Evolutionary conservation across 225 moss, liverwort and hornwort genomes (phyloP), one percentile per base, ranked within the genome.

Genomic region (Lunularia cruciata): DNA sequence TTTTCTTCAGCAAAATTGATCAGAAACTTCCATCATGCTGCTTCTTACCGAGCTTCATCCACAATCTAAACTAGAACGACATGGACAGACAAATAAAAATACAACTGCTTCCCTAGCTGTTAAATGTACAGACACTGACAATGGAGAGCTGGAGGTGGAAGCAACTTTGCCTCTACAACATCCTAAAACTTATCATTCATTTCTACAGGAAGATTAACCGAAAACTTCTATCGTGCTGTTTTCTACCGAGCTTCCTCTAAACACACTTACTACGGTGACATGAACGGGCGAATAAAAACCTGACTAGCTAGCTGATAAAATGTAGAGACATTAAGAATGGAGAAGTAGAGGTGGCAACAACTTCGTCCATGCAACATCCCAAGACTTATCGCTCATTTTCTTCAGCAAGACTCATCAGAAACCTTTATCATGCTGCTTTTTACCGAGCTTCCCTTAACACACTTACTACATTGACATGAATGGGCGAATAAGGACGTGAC

Each of bases 391-490:
- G 51, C 63, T 49, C 49, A 46, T 63, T 15, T 73, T 65, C 64
- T 65, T 59, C 43, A 71, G 59, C 58, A 56, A 69, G 55, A 19
- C 20, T 38, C 56, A 69, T 39, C 3, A 51, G 12, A 69, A n/a
- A 69, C 30, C 19, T 45, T 59, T 59, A 71, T 43, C 60, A 58
- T 56, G 34, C 72, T 48, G 61, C 72, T 63, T 72, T 72, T 63
- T 19, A 42, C 36, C 55, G 58, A 46, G 70, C 40, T 47, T 15
- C 5, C 49, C 6, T 40, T 40, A 40, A 40, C 6, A 40, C 40
- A 40, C 40, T 40, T 40, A n/a, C n/a, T n/a, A n/a, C n/a, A n/a
- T n/a, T n/a, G n/a, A n/a, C n/a, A n/a, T n/a, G n/a, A n/a, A n/a
- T n/a, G n/a, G n/a, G n/a, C n/a, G n/a, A n/a, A n/a, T n/a, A n/a